A percentile compares a stretch with the other conserved stretches of the same genome.
Conservation (phyloP, 2,329 filamentous ascomycete species). For the Lasiodiplodia hormozganensis region DNA sequence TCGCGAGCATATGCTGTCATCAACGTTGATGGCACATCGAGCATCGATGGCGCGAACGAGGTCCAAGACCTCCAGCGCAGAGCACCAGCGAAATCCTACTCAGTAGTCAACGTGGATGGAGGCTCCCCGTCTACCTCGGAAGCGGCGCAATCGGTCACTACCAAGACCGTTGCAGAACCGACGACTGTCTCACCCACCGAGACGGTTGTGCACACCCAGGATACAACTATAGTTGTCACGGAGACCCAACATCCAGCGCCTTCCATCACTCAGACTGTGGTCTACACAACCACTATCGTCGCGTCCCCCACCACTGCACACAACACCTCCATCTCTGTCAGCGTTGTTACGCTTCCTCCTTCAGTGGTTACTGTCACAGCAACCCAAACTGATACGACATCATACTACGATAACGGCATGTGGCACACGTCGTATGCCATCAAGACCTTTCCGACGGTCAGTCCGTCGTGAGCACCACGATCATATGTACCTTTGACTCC, state of each 20-base stretch:
- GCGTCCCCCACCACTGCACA: neutral
- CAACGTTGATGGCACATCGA: conserved; percentile 23
- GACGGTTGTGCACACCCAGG: conserved; percentile 15
- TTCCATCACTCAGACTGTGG: conserved; percentile 18
- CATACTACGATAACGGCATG: conserved; percentile 54
- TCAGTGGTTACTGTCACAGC: conserved; percentile 39
- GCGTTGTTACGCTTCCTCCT: conserved; percentile 31
- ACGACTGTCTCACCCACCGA: conserved; percentile 5
- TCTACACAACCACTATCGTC: conserved; percentile 24
- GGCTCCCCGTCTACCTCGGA: conserved; percentile 35
- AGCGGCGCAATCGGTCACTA: conserved; percentile 11
- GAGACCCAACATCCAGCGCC: conserved; percentile 3
- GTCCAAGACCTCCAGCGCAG: conserved; percentile 32
- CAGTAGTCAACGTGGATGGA: conserved; percentile 50
- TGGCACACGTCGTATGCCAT: conserved; percentile 53
- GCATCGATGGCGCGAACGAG: conserved; percentile 1
- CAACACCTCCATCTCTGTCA: conserved; percentile 10
- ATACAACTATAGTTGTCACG: conserved; percentile 17
- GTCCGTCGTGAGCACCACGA: conserved; percentile 7
- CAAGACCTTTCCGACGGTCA: conserved; percentile 38
- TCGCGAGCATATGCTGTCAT: conserved; percentile 22
- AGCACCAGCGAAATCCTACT: conserved; percentile 43
- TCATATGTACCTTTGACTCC: conserved; percentile 3
- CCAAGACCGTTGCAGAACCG: conserved; percentile 1
- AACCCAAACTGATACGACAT: conserved; percentile 37